A percentile compares a stretch with the other conserved stretches of the same genome.
Evolutionary conservation across 108 stramenopile genomes (phyloP).

Genomic region (Schizochytrium sp.): DNA sequence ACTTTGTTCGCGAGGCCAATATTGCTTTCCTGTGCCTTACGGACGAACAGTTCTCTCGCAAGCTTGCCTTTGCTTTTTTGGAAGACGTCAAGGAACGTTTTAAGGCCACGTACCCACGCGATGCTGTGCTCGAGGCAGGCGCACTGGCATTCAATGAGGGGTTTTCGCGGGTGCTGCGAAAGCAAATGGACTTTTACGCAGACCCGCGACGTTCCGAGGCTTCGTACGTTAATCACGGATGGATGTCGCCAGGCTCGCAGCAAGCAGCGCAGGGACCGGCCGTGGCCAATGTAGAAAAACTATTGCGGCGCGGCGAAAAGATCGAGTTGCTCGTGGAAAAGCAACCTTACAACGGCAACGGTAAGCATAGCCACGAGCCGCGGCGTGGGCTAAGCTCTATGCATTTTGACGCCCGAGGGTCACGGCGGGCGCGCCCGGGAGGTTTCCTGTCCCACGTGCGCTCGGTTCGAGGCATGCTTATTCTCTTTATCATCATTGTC

Average conservation of each 20-base stretch:
- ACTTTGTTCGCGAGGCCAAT: conserved; percentile 76
- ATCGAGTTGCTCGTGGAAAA: conserved; percentile 91
- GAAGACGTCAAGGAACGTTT: conserved; percentile 48
- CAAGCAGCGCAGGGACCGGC: conserved; percentile 61
- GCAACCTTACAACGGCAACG: conserved; percentile 67
- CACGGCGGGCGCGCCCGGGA: not conserved
- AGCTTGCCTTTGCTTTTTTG: conserved; percentile 47
- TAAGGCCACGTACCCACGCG: conserved; percentile 34
- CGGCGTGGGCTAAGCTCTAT: not conserved
- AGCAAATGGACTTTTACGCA: conserved; percentile 63
- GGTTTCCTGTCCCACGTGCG: not conserved
- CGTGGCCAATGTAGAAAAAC: conserved; percentile 92
- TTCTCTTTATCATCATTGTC: not conserved
- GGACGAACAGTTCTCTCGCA: conserved; percentile 25
- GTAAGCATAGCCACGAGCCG: conserved; percentile 4
- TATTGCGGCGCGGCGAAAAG: conserved; percentile 90
- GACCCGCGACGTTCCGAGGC: conserved; percentile 36
- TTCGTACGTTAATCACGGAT: conserved; percentile 67
- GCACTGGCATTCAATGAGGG: conserved; percentile 45
- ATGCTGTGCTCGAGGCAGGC: conserved; percentile 28
- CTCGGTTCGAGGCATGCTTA: not conserved
- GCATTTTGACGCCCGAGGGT: not conserved
- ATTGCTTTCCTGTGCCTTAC: conserved; percentile 69
- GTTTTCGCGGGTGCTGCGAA: conserved; percentile 32
- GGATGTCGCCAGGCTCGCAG: conserved; percentile 84